Conservation (phyloP, 306 rosid species). For the Acacia crassicarpa region DNA sequence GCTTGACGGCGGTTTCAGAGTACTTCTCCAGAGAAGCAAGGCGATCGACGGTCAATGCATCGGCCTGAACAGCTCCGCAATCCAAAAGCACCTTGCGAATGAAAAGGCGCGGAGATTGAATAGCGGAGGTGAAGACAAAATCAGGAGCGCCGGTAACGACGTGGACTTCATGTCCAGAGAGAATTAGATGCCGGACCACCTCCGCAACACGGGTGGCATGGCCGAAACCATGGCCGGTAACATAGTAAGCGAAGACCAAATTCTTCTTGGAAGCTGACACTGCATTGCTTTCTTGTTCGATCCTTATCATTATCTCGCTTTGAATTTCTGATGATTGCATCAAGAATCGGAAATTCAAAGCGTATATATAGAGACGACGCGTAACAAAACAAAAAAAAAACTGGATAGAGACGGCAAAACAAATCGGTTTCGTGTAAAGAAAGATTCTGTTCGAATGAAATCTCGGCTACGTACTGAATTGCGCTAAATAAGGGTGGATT, state of each 20-base stretch:
- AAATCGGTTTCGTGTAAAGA: not conserved
- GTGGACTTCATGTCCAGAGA: conserved; percentile 89
- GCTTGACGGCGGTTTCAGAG: conserved; percentile 88
- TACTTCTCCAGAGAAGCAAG: conserved; percentile 96
- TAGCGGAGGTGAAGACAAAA: conserved; percentile 82
- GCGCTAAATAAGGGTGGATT: not conserved
- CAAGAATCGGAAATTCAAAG: not conserved
- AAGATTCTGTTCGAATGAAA: not conserved
- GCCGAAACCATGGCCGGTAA: conserved; percentile 96
- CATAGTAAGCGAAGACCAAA: conserved; percentile 83
- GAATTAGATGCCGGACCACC: conserved; percentile 83
- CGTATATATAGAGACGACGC: too few relatives aligned
- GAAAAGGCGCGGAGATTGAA: conserved; percentile 76
- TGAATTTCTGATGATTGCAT: not conserved
- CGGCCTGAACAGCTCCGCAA: conserved; percentile 98
- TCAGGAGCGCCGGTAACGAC: conserved; percentile 94
- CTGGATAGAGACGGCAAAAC: not conserved
- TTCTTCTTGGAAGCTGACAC: conserved; percentile 75
- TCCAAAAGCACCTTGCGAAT: conserved; percentile 92
- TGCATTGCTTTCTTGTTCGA: conserved; percentile 53
- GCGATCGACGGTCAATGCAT: conserved; percentile 96
- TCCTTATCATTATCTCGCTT: conserved; percentile 49
- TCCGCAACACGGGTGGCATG: conserved; percentile 93
- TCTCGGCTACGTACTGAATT: not conserved
- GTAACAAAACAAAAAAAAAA: too few relatives aligned